phyloP scores from a whole-genome alignment of 139 green algal genomes.

The Zygnema circumcarinatum region DNA sequence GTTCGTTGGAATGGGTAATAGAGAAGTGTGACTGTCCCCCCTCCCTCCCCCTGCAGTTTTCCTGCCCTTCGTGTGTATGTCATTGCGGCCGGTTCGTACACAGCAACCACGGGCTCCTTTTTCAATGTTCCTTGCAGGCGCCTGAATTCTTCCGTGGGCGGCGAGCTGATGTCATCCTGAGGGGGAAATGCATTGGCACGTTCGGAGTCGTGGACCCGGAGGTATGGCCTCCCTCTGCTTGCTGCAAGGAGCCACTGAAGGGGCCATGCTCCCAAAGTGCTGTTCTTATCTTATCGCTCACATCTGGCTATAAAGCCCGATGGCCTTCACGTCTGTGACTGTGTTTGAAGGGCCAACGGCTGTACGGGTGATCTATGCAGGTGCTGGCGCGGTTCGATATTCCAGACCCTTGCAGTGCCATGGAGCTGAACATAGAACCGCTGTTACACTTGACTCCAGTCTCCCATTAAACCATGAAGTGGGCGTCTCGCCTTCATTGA shows the following conservation, averaged over 20 bases:
- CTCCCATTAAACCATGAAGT: not conserved
- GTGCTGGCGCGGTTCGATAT: constrained; percentile 89
- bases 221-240: constrained; percentile 50
- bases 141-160: constrained; percentile 88
- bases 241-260: not conserved
- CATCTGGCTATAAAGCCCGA: not conserved
- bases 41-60: too few species aligned
- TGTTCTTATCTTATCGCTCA: not conserved
- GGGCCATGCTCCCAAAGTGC: not conserved
- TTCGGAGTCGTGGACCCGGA: constrained; percentile 97
- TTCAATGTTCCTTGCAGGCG: constrained; percentile 49
- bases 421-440: constrained; percentile 87
- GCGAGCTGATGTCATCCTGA: constrained; percentile 68
- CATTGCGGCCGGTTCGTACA: not conserved
- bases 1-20: too few species aligned
- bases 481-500: too few species aligned
- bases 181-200: constrained; percentile 70
- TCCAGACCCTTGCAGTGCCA: constrained; percentile 82
- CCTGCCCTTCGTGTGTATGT: too few species aligned
- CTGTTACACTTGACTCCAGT: not conserved
- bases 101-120: not conserved
- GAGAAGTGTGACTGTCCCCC: too few species aligned
- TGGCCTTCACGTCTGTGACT: too few species aligned
- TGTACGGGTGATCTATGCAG: too few species aligned
- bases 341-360: too few species aligned